Evolutionary conservation across 2,329 filamentous ascomycete species (phyloP).

Genomic region (Colletotrichum gigasporum): DNA sequence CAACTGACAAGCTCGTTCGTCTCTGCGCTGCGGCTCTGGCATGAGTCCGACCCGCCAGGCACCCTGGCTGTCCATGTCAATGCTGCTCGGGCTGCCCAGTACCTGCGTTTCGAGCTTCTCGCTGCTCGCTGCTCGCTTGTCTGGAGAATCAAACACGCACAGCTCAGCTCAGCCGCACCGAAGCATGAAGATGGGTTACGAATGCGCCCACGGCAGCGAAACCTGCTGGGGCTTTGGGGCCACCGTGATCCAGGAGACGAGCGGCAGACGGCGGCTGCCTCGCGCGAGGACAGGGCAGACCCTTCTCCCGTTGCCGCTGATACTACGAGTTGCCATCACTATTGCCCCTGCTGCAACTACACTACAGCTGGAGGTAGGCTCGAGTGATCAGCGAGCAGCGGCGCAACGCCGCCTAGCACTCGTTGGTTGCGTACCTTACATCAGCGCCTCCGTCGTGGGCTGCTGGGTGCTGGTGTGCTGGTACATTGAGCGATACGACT

Average conservation of each 20-base stretch:
- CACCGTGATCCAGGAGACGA: constrained; percentile 18
- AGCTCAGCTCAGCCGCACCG: constrained; percentile 10
- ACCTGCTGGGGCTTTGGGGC: not conserved
- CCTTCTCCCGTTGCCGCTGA: constrained; percentile 13
- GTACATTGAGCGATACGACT: constrained; percentile 30
- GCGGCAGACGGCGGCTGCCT: constrained; percentile 18
- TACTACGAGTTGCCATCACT: not conserved
- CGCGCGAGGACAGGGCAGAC: not conserved
- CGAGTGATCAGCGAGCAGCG: constrained; percentile 18
- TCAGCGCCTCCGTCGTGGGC: constrained; percentile 12
- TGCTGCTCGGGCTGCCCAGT: constrained; percentile 19
- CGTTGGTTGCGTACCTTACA: constrained; percentile 28
- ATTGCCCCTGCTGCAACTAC: constrained; percentile 24
- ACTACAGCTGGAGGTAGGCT: constrained; percentile 14
- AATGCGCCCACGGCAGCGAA: constrained; percentile 18
- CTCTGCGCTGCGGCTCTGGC: constrained; percentile 24
- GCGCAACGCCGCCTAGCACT: constrained; percentile 15
- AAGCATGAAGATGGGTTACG: constrained; percentile 24
- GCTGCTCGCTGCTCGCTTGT: constrained; percentile 4
- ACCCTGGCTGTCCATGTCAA: constrained; percentile 21
- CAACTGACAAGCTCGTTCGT: constrained; percentile 11
- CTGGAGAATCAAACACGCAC: constrained; percentile 1
- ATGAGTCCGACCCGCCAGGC: constrained; percentile 23
- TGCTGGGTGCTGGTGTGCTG: constrained; percentile 3
- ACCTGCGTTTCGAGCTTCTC: constrained; percentile 17